Percentiles rank a stretch among this genome's conserved stretches.
phyloP scores from a whole-genome alignment of 805 yeast species.

The Brettanomyces nanus region DNA sequence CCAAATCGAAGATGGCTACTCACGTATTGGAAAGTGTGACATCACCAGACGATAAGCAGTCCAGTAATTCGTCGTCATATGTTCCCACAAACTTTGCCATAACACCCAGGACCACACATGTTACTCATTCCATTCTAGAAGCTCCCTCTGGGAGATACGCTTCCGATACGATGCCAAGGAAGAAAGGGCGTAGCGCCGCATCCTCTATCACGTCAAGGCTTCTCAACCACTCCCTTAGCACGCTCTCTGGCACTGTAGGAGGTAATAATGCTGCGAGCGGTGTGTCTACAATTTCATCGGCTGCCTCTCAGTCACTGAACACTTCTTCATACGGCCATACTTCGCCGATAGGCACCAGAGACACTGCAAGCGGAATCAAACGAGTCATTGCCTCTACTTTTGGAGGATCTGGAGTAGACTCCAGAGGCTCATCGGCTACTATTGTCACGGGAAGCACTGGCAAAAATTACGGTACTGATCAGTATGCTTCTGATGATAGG shows the following conservation, averaged over 20 bases:
- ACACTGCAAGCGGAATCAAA: constrained; percentile 16
- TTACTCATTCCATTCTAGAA: background rate
- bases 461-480: no score
- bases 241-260: constrained; percentile 1
- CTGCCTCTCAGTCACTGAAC: no score
- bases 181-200: constrained; percentile 18
- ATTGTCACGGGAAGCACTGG: background rate
- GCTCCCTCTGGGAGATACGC: background rate
- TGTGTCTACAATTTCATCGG: background rate
- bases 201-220: constrained; percentile 24
- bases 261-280: background rate
- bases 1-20: constrained; percentile 5
- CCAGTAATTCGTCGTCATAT: background rate
- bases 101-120: constrained; percentile 33
- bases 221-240: constrained; percentile 12
- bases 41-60: background rate
- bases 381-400: constrained; percentile 20
- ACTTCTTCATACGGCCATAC: no score
- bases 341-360: no score
- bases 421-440: constrained; percentile 6
- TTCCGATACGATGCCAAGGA: constrained; percentile 11
- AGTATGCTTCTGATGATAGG: constrained; percentile 1
- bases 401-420: constrained; percentile 4
- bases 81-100: background rate
- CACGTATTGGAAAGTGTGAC: background rate